Percentiles rank a stretch among this genome's conserved stretches.
phyloP scores from a whole-genome alignment of 2,329 filamentous ascomycete species.

The Grosmannia huntii region DNA sequence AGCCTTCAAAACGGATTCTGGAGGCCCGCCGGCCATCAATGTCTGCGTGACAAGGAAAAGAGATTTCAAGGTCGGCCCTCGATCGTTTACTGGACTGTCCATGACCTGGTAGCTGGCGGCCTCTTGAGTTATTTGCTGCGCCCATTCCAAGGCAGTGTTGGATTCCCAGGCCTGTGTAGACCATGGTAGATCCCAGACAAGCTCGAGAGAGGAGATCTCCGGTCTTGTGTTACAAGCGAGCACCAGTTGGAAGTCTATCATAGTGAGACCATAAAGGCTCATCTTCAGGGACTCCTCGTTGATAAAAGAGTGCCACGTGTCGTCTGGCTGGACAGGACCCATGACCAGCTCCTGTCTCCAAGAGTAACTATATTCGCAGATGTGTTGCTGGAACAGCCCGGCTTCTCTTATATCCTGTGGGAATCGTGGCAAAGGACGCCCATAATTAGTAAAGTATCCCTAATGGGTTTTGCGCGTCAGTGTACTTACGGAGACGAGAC shows the following conservation, averaged over 20 bases:
- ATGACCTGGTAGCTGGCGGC: neutral
- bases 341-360: conserved; percentile 1
- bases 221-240: conserved; percentile 3
- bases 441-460: too few relatives aligned
- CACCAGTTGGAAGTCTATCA: conserved; percentile 4
- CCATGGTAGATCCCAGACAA: conserved; percentile 6
- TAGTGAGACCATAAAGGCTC: conserved; percentile 1
- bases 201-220: conserved; percentile 4
- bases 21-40: neutral
- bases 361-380: neutral
- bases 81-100: neutral
- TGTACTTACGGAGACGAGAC: neutral
- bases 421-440: too few relatives aligned
- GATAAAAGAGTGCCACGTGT: conserved; percentile 3
- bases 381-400: conserved; percentile 4
- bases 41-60: conserved; percentile 4
- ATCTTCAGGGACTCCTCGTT: conserved; percentile 5
- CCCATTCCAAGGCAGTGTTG: neutral
- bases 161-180: conserved; percentile 2
- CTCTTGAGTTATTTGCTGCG: neutral
- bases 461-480: too few relatives aligned
- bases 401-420: conserved; percentile 1
- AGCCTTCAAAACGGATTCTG: neutral
- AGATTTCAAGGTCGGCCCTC: neutral
- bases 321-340: neutral